Conservation (phyloP, 2,329 filamentous ascomycete species). For the Arachnopeziza araneosa region DNA sequence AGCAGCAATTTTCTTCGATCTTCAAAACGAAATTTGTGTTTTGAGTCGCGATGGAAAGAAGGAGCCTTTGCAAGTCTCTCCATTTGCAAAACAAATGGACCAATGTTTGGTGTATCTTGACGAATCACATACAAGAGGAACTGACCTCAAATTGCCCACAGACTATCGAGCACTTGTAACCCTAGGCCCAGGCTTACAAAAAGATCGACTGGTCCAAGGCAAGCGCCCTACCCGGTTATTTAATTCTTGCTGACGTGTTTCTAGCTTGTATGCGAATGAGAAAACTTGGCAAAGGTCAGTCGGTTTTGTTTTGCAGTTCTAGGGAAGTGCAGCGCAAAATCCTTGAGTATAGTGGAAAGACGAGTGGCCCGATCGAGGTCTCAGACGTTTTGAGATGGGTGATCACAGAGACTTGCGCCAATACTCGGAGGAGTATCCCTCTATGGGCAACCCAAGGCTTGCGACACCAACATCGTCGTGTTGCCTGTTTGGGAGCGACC, state of each 20-base stretch:
- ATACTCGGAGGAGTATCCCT: slow-evolving; percentile 44
- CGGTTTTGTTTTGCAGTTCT: slow-evolving; percentile 54
- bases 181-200: slow-evolving; percentile 57
- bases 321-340: slow-evolving; percentile 55
- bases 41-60: slow-evolving; percentile 42
- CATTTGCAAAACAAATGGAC: slow-evolving; percentile 50
- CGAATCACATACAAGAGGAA: slow-evolving; percentile 65
- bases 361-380: slow-evolving; percentile 36
- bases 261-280: slow-evolving; percentile 67
- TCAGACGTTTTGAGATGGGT: slow-evolving; percentile 54
- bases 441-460: slow-evolving; percentile 57
- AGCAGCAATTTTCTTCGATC: slow-evolving; percentile 53
- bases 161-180: slow-evolving; percentile 62
- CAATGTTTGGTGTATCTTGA: slow-evolving; percentile 63
- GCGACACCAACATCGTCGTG: slow-evolving; percentile 37
- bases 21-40: slow-evolving; percentile 53
- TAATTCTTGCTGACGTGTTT: neutral
- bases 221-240: slow-evolving; percentile 16
- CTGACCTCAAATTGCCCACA: slow-evolving; percentile 56
- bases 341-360: slow-evolving; percentile 16
- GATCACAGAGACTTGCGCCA: slow-evolving; percentile 50
- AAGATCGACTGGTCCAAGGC: slow-evolving; percentile 66
- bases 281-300: slow-evolving; percentile 61
- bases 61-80: slow-evolving; percentile 50
- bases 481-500: neutral